These are phyloP conservation scores for Cryptococcus sp. DNA, from an alignment of 1,284 basidiomycete species.

Conservation along the genomic window DNA sequence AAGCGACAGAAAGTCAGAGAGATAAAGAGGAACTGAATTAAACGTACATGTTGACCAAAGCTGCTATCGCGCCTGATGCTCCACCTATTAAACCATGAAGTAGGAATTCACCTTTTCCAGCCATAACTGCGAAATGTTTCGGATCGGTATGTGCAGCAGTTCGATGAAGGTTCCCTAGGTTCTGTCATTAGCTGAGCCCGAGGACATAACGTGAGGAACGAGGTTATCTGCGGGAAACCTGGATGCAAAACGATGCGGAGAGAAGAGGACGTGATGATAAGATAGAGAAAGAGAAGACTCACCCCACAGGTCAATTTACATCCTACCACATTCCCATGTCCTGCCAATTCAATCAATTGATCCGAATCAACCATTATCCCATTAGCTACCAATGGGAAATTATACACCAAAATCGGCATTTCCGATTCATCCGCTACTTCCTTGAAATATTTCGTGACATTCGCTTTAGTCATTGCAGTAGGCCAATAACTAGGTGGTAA, in stretches of 20 bases:
- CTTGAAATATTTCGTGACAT: conserved; percentile 10
- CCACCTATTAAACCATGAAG: conserved; percentile 16
- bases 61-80: conserved; percentile 9
- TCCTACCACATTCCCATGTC: conserved; percentile 15
- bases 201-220: neutral
- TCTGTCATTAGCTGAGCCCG: conserved; percentile 4
- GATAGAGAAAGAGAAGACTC: neutral
- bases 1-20: no score
- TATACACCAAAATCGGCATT: conserved; percentile 17
- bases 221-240: no score
- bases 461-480: conserved; percentile 14
- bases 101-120: conserved; percentile 15
- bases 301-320: conserved; percentile 16
- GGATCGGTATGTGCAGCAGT: conserved; percentile 9
- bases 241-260: no score
- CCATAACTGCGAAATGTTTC: conserved; percentile 9
- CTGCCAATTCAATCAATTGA: conserved; percentile 12
- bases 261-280: neutral
- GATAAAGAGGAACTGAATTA: neutral
- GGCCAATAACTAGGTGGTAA: conserved; percentile 18
- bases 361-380: conserved; percentile 18
- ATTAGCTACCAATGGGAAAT: conserved; percentile 17
- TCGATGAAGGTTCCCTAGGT: conserved; percentile 24
- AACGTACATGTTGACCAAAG: conserved; percentile 15
- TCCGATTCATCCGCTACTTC: conserved; percentile 13